phyloP scores from a whole-genome alignment of 73 alveolate species.

The Paramecium primaurelia region DNA sequence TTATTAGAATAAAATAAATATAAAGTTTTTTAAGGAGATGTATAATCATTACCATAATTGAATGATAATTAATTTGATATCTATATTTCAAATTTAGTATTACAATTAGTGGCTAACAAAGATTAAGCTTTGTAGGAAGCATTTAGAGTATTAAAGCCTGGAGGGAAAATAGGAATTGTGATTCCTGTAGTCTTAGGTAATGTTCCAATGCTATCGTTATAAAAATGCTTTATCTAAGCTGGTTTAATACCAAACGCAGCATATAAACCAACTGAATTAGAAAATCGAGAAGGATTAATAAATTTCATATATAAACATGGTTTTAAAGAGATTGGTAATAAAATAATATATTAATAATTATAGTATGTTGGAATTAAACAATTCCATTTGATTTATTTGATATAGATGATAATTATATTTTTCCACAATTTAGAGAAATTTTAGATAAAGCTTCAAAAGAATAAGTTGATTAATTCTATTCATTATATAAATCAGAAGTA shows the following conservation, averaged over 20 bases:
- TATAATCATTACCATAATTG: neutral
- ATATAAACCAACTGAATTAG: neutral
- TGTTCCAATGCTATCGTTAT: neutral
- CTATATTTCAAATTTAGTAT: neutral
- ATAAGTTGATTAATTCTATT: neutral
- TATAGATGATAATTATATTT: neutral
- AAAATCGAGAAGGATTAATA: neutral
- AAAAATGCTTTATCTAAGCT: neutral
- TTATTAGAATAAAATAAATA: neutral
- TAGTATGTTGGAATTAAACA: neutral
- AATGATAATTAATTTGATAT: neutral
- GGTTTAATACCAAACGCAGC: neutral
- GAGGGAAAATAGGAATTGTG: neutral
- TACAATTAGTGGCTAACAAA: neutral
- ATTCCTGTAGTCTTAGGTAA: neutral
- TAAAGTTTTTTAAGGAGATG: neutral
- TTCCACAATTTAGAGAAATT: neutral
- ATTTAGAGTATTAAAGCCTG: neutral
- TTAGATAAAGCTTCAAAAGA: neutral
- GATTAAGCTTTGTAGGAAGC: neutral
- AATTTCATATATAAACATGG: neutral
- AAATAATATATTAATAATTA: neutral
- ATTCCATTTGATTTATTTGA: neutral
- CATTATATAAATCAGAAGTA: neutral
- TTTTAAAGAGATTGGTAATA: neutral